Conservation (phyloP, 331 rosid species). For the Acacia pycnantha region DNA sequence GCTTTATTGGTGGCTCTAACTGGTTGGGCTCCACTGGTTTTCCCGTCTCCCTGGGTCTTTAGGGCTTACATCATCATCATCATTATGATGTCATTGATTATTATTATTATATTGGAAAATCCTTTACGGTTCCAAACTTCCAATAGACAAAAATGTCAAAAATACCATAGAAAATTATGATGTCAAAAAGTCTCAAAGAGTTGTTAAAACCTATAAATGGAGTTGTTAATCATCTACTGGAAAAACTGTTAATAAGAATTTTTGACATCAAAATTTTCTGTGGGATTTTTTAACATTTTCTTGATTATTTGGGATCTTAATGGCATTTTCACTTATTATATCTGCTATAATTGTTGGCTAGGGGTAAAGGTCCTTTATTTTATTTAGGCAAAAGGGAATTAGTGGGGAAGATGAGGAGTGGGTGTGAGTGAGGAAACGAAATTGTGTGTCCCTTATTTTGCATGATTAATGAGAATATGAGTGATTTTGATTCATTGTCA, state of each 20-base stretch:
- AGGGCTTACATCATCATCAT: background rate
- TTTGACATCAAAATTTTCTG: too few species aligned
- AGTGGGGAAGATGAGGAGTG: background rate
- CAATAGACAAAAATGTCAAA: too few species aligned
- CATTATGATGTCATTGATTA: background rate
- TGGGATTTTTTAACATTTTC: too few species aligned
- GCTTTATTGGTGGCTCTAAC: constrained; percentile 50
- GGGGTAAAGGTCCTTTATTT: background rate
- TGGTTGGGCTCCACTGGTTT: constrained; percentile 57
- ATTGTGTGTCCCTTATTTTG: background rate
- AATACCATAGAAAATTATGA: too few species aligned
- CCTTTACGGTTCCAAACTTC: too few species aligned
- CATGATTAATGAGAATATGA: background rate
- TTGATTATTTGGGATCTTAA: too few species aligned
- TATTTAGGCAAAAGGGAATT: background rate
- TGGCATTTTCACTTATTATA: too few species aligned
- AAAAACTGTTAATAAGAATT: too few species aligned
- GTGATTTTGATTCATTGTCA: background rate
- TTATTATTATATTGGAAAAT: background rate
- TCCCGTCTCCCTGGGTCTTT: constrained; percentile 51
- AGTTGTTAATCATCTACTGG: too few species aligned
- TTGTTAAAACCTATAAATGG: too few species aligned
- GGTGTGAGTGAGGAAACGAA: background rate
- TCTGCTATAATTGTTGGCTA: background rate
- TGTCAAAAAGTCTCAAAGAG: too few species aligned